Conservation (phyloP, 2,329 filamentous ascomycete genomes). For the Fusarium albidum region DNA sequence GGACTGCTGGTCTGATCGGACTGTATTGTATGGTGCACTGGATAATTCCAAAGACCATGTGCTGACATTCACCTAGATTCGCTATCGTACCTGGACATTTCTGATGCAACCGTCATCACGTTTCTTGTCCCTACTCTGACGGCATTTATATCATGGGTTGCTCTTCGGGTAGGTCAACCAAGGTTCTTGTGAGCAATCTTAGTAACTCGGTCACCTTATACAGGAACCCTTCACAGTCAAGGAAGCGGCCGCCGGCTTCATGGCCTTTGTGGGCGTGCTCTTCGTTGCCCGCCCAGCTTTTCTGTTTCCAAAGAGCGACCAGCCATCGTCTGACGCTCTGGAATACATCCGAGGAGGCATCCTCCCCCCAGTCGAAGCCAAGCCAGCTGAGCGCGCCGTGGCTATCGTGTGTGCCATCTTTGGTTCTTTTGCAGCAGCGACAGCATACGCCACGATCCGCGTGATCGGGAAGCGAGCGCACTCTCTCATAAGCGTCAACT, state of each 20-base stretch:
- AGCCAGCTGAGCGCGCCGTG: constrained; percentile 67
- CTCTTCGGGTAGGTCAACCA: constrained; percentile 29
- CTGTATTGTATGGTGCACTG: constrained; percentile 46
- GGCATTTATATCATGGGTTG: constrained; percentile 70
- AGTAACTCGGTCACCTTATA: constrained; percentile 29
- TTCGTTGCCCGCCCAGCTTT: constrained; percentile 76
- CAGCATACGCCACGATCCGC: constrained; percentile 76
- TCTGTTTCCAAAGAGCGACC: constrained; percentile 53
- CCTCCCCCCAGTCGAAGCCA: constrained; percentile 47
- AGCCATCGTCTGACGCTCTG: background rate
- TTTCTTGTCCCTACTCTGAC: constrained; percentile 79
- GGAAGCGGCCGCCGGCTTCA: constrained; percentile 73
- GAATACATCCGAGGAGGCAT: constrained; percentile 28
- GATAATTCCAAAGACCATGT: accelerated
- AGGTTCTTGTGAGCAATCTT: accelerated
- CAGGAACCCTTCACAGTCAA: constrained; percentile 76
- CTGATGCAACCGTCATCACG: constrained; percentile 81
- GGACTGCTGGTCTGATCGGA: constrained; percentile 73
- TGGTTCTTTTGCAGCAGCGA: constrained; percentile 74
- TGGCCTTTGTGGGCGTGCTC: constrained; percentile 77
- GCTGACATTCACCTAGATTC: constrained; percentile 45
- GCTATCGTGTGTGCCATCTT: constrained; percentile 73
- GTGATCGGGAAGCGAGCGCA: constrained; percentile 79
- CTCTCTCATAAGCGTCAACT: constrained; percentile 79
- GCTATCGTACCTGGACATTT: constrained; percentile 74